phyloP scores from a whole-genome alignment of 2,329 filamentous ascomycete genomes.

The Cladosporium sp. region DNA sequence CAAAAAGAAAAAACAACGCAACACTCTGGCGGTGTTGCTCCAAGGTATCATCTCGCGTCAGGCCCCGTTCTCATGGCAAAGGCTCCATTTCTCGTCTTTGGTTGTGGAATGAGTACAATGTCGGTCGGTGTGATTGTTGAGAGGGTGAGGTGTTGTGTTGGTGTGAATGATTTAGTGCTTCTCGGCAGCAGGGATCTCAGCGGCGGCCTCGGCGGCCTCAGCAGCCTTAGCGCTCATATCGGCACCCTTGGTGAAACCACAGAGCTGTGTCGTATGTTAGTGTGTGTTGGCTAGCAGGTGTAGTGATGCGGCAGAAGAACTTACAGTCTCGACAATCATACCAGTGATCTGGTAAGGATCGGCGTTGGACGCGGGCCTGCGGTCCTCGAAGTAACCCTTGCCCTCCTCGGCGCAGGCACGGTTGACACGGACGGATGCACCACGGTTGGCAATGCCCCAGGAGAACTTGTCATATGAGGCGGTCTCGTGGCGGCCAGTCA shows the following conservation, averaged over 20 bases:
- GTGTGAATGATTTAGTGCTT: conserved; percentile 9
- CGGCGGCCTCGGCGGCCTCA: conserved; percentile 36
- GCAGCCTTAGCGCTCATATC: conserved; percentile 45
- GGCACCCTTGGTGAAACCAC: conserved; percentile 51
- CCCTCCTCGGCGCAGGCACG: conserved; percentile 81
- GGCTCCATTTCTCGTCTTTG: conserved; percentile 8
- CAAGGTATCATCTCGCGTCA: conserved; percentile 19
- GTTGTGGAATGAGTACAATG: background rate
- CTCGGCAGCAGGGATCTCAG: conserved; percentile 24
- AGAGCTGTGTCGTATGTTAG: conserved; percentile 36
- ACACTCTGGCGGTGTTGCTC: conserved; percentile 12
- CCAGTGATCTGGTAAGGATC: conserved; percentile 84
- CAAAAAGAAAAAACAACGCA: conserved; percentile 7
- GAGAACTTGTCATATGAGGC: conserved; percentile 90
- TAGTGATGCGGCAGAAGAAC: conserved; percentile 11
- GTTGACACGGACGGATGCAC: conserved; percentile 89
- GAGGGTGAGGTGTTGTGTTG: background rate
- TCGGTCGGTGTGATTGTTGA: background rate
- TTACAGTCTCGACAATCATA: conserved; percentile 71
- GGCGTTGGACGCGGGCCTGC: conserved; percentile 71
- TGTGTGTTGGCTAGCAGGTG: background rate
- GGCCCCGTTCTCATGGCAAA: background rate
- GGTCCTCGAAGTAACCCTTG: conserved; percentile 87
- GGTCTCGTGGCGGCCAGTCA: conserved; percentile 93
- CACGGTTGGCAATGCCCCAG: conserved; percentile 94